phyloP scores from a whole-genome alignment of 768 basidiomycete genomes.

The Psilocybe cyanescens region DNA sequence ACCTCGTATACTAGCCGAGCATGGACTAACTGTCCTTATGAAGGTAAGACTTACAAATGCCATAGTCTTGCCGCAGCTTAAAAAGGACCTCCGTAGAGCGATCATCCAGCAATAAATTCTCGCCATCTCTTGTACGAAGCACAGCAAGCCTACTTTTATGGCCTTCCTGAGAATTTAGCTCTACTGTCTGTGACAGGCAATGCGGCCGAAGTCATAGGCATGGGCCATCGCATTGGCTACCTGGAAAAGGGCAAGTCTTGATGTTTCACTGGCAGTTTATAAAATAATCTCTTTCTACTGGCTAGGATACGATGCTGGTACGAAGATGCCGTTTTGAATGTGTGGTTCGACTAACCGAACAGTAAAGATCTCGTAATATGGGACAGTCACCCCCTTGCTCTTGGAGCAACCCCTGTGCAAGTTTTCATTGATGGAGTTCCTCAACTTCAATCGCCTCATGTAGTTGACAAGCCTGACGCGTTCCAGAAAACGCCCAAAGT shows the following conservation, averaged over 20 bases:
- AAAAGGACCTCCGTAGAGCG: constrained; percentile 47
- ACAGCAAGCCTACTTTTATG: constrained; percentile 83
- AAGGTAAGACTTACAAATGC: constrained; percentile 49
- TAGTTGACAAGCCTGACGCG: constrained; percentile 51
- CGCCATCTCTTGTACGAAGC: constrained; percentile 84
- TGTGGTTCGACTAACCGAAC: not conserved
- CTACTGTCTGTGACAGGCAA: constrained; percentile 76
- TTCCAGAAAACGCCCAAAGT: constrained; percentile 55
- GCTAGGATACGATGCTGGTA: constrained; percentile 76
- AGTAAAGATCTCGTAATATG: constrained; percentile 73
- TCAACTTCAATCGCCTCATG: constrained; percentile 57
- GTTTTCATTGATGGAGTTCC: constrained; percentile 91
- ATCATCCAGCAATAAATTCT: constrained; percentile 68
- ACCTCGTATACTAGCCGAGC: constrained; percentile 69
- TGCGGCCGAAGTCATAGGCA: constrained; percentile 74
- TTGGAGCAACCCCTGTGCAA: constrained; percentile 87
- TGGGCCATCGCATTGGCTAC: constrained; percentile 84
- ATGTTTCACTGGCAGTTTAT: not conserved
- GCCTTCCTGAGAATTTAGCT: constrained; percentile 70
- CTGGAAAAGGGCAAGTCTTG: constrained; percentile 56
- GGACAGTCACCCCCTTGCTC: constrained; percentile 83
- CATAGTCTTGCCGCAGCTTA: not conserved
- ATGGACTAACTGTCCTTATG: constrained; percentile 72
- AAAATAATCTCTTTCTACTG: not conserved
- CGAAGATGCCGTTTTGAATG: not conserved